Evolutionary conservation across 140 eudicot genomes (phyloP), one percentile per base, ranked within the genome.

Genomic region (Stevia rebaudiana): DNA sequence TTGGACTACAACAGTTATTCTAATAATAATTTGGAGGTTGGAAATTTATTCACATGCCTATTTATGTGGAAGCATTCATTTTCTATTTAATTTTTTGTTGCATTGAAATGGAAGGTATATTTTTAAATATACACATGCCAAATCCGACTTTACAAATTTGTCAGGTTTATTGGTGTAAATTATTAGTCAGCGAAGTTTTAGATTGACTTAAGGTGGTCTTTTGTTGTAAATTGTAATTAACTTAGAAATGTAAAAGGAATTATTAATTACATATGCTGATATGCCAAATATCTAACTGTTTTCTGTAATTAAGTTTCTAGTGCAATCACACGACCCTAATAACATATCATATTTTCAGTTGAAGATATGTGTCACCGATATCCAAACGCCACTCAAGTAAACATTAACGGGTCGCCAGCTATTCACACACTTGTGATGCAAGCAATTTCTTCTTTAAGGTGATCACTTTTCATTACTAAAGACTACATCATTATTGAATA

Each of bases 331-430:
- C 7, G 48, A 28, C 53, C 58, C 42, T 59, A 47, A 33, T 64
- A 21, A 33, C 56, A 39, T 36, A 36, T 21, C 58, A 37, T 50
- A 15, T 73, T 61, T 65, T 49, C 79, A 92, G 98, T 92, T 86
- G 98, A 85, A 83, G 87, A 88, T 67, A 88, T 92, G 84, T 92
- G 96, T 75, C 90, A 46, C 19, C 95, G 96, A n/a, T 92, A 92
- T 76, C 96, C 96, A 19, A 92, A 82, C 64, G 96, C 96, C 4
- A 85, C 82, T 68, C 82, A 77, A 79, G 79, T 88, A 37, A 92
- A 88, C 71, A 70, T 88, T 5, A 85, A 69, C 41, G 95, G 94
- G 30, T 71, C 89, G 40, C 89, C 89, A 10, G 74, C 67, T 37
- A 78, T 81, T 63, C 88, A 87, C 65, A 54, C 62, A 16, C 96